phyloP scores from a whole-genome alignment of 2,329 filamentous ascomycete species.

The Trichoderma koningii region DNA sequence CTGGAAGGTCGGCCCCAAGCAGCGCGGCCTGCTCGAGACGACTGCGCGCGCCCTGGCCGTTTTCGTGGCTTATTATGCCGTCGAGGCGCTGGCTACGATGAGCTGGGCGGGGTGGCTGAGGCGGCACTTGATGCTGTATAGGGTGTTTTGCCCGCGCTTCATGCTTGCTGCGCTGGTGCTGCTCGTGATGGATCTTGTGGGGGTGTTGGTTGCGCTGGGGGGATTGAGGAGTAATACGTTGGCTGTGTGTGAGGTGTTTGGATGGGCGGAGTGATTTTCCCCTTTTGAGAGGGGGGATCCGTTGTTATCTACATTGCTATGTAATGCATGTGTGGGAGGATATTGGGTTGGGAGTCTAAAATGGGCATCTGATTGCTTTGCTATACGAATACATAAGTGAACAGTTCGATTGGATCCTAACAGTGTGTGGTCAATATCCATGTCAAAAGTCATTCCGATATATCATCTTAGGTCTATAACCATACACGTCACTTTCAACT shows the following conservation, averaged over 20 bases:
- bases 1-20: conserved; percentile 85
- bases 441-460: too few species aligned
- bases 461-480: too few species aligned
- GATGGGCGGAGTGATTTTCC: conserved; percentile 64
- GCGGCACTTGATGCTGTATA: conserved; percentile 93
- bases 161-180: conserved; percentile 76
- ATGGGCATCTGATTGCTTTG: conserved; percentile 1
- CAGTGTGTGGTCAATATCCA: too few species aligned
- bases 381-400: neutral
- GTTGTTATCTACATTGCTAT: neutral
- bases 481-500: too few species aligned
- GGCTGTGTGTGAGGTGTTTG: conserved; percentile 86
- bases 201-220: conserved; percentile 68
- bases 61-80: conserved; percentile 80
- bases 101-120: conserved; percentile 86
- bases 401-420: too few species aligned
- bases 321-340: too few species aligned
- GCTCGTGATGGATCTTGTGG: conserved; percentile 74
- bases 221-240: conserved; percentile 75
- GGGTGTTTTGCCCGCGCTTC: conserved; percentile 89
- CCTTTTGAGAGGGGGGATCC: too few species aligned
- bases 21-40: conserved; percentile 67
- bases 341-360: neutral
- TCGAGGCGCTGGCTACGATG: conserved; percentile 81
- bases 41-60: conserved; percentile 71